Conservation (phyloP, 805 yeast genomes). For the Candida tibetensis region DNA sequence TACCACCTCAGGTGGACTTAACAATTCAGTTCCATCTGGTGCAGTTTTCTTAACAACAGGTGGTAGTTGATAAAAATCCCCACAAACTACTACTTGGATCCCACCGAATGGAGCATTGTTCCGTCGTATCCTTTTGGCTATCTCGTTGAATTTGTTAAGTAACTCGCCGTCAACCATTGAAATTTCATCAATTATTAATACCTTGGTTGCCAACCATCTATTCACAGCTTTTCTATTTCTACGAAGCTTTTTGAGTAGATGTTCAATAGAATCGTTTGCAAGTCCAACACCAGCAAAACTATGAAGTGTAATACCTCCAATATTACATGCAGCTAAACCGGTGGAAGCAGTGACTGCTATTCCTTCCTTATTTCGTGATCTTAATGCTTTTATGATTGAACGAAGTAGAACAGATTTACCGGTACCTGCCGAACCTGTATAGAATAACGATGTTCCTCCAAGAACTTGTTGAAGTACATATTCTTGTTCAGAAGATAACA, state of each 20-base stretch:
- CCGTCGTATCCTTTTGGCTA: conserved; percentile 52
- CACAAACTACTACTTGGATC: conserved; percentile 70
- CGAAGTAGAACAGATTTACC: conserved; percentile 89
- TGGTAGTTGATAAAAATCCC: conserved; percentile 81
- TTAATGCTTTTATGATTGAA: conserved; percentile 55
- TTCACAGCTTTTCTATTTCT: conserved; percentile 46
- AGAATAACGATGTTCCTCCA: conserved; percentile 69
- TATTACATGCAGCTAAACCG: conserved; percentile 78
- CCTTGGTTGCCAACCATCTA: conserved; percentile 57
- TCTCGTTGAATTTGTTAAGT: conserved; percentile 58
- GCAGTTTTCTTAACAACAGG: conserved; percentile 52
- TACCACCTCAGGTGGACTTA: conserved; percentile 17
- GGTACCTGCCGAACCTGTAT: conserved; percentile 98
- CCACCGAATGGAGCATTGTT: conserved; percentile 70
- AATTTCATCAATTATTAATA: conserved; percentile 71
- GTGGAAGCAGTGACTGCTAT: conserved; percentile 85
- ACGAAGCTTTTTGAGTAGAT: conserved; percentile 50
- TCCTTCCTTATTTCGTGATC: conserved; percentile 38
- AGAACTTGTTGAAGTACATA: conserved; percentile 63
- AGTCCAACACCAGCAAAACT: conserved; percentile 77
- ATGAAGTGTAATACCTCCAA: conserved; percentile 77
- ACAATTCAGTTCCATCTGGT: conserved; percentile 24
- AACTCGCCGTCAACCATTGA: conserved; percentile 76
- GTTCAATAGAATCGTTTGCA: conserved; percentile 52
- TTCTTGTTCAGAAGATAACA: conserved; percentile 56